Evolutionary conservation across 768 basidiomycete species (phyloP), one percentile per base, ranked within the genome.

Genomic region (Obba rivulosa): DNA sequence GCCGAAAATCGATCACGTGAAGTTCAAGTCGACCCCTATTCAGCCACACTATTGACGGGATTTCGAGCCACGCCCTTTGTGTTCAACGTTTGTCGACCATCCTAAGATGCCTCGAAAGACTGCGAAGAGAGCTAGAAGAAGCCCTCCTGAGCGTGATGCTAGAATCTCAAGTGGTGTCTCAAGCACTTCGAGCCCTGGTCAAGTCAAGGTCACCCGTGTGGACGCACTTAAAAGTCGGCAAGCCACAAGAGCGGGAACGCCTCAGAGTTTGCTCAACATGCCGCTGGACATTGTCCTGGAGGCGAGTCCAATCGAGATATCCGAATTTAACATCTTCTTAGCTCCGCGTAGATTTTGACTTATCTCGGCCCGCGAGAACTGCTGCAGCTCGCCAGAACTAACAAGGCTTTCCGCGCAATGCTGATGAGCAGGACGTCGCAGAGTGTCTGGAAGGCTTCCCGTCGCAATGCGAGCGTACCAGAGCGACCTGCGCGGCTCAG

Each of bases 331-430:
- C n/a, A n/a, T n/a, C n/a, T n/a, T n/a, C n/a, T n/a, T n/a, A n/a
- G n/a, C n/a, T 18, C 22, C 10, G 7, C 24, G 17, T 11, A 56
- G 53, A 57, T 54, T 8, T 48, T 55, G 41, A 16, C 16, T 4
- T 21, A 36, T 36, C 37, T 58, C 40, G 46, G 45, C 20, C 57
- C 57, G 2, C 49, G 40, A n/a, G 57, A 58, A 34, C 36, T 58
- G 18, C 44, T 58, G 23, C 45, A 53, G 16, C 23, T 58, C 4
- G 49, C 51, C 2, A 38, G 54, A 4, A 56, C 57, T 5, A 46
- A 34, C 24, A 51, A 49, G 37, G 21, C 20, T 3, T 56, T 58
- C 36, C 48, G 57, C 1, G 54, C 34, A 1, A 36, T 56, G 8
- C 52, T 58, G 1, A 53, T 53, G 46, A 48, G 42, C 25, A 48